A percentile compares a stretch with the other conserved stretches of the same genome.
These are phyloP conservation scores for Tephrocybe rancida DNA, from an alignment of 768 basidiomycete species.

Conservation along the genomic window DNA sequence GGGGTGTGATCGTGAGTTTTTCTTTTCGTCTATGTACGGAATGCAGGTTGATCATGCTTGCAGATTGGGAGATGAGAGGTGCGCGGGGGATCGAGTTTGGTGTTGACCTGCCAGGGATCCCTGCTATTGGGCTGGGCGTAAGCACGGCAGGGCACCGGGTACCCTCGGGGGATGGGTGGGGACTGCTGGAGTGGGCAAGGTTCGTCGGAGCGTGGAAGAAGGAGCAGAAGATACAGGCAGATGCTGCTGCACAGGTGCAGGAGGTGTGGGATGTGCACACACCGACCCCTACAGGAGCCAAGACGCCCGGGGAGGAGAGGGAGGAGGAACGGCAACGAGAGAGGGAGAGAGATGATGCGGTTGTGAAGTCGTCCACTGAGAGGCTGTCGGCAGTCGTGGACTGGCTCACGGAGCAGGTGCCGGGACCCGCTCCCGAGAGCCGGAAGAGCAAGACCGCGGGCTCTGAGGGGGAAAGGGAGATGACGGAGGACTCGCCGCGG, in stretches of 20 bases:
- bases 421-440: slow-evolving; percentile 29
- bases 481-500: slow-evolving; percentile 22
- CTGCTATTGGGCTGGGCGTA: slow-evolving; percentile 42
- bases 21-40: neutral
- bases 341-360: slow-evolving; percentile 41
- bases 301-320: slow-evolving; percentile 15
- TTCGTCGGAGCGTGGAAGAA: slow-evolving; percentile 65
- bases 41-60: neutral
- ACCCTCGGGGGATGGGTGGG: slow-evolving; percentile 38
- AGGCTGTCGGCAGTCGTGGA: slow-evolving; percentile 76
- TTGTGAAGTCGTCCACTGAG: slow-evolving; percentile 69
- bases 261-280: too few species aligned
- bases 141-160: slow-evolving; percentile 12
- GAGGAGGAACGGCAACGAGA: slow-evolving; percentile 23
- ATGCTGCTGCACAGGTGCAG: slow-evolving; percentile 24
- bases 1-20: slow-evolving; percentile 72
- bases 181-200: slow-evolving; percentile 63
- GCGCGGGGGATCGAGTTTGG: slow-evolving; percentile 76
- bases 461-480: slow-evolving; percentile 2
- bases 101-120: slow-evolving; percentile 56
- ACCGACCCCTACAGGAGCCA: neutral
- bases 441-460: slow-evolving; percentile 12
- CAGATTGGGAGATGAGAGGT: slow-evolving; percentile 93
- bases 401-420: slow-evolving; percentile 77
- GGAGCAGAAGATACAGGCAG: slow-evolving; percentile 47